Evolutionary conservation across 768 basidiomycete genomes (phyloP), one percentile per base, ranked within the genome.

Genomic region (Hebeloma cylindrosporum): DNA sequence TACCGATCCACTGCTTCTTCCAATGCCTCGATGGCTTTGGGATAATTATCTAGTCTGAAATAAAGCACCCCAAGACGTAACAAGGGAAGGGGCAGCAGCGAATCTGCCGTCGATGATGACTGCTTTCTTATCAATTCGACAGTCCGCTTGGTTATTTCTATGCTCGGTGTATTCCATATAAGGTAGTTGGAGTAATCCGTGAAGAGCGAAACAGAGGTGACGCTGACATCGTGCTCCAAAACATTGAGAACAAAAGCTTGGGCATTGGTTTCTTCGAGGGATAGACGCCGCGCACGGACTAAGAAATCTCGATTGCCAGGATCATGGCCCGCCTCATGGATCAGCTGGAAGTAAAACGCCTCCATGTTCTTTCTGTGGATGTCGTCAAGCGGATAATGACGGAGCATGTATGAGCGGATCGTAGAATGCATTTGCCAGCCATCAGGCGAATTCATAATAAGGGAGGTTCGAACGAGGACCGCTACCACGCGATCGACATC

Each of bases 101-200:
- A 37, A 11, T 37, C 21, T 11, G 36, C 22, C n/a, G n/a, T n/a
- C n/a, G n/a, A n/a, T n/a, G n/a, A n/a, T n/a, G n/a, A n/a, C n/a
- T n/a, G n/a, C n/a, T n/a, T n/a, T n/a, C n/a, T 20, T n/a, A 37
- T 37, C 21, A 38, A 14, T 7, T 16, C 38, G 22, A 47, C 20
- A 5, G 35, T 33, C 27, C 22, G 40, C 39, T 27, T 31, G 27
- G 45, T 14, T 14, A 34, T 21, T n/a, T 47, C 39, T 33, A 42
- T 22, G 23, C 40, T 40, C 8, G 39, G 46, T 22, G 32, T 33
- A 22, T 35, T 41, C 46, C 46, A 47, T 0, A 17, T 11, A 17
- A 47, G 47, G 37, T 48, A 43, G 10, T 43, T 43, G 26, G 26
- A 36, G 25, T 48, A 48, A 29, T 43, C 41, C 28, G 37, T 5